Evolutionary conservation across 306 rosid genomes (phyloP), one percentile per base, ranked within the genome.

Genomic region (Carpinus fangiana): DNA sequence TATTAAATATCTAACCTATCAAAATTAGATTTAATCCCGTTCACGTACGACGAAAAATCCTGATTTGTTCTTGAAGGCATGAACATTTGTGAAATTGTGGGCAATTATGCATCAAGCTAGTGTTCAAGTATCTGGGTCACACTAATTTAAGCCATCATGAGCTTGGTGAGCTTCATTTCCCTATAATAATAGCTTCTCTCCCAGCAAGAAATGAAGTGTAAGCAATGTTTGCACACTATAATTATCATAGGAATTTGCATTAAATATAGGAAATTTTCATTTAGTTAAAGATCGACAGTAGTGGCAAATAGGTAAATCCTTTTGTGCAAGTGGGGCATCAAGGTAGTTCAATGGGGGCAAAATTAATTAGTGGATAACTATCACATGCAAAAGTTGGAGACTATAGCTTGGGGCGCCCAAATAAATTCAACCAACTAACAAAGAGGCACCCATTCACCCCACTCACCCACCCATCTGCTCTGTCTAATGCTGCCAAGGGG

Each of bases 401-500:
- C 56, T n/a, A n/a, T n/a, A n/a, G n/a, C n/a, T 52, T 61, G 43
- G 18, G 31, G 69, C 8, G 69, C 69, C 43, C 45, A 14, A 12
- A 31, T 2, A 17, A 28, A 12, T 13, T 62, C 69, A 62, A 62
- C 8, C 62, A 41, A 70, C 70, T 21, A 36, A 72, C 65, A 73
- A 85, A 62, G 78, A 79, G 67, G 87, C 86, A 87, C 80, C 88
- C 79, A 78, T 68, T 47, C 73, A 73, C 26, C 9, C n/a, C n/a
- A n/a, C n/a, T n/a, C 12, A 56, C 28, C 28, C 34, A 53, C 18
- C 78, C 76, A 76, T 67, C 56, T 36, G 43, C 26, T 61, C 76
- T 59, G 71, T 38, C 26, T 38, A 66, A 38, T 66, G 72, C 31
- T 4, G 73, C 61, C 18, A 7, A 79, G 82, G 80, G 85, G 52